A percentile compares a stretch with the other conserved stretches of the same genome.
These are phyloP conservation scores for Yamadazyma membranifaciens DNA, from an alignment of 1,139 yeast species.

Conservation along the genomic window DNA sequence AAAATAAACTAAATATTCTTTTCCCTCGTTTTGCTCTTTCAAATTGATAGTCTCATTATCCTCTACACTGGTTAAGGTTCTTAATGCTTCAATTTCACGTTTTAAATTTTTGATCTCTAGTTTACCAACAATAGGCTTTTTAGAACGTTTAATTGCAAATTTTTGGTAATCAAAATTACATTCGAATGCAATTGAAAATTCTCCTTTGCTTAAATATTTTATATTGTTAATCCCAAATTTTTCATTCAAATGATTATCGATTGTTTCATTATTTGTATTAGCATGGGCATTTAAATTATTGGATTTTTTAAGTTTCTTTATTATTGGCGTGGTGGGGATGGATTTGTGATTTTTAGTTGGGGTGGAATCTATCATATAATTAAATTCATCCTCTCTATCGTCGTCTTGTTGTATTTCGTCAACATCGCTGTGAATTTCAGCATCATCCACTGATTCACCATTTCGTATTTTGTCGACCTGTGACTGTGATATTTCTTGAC, in stretches of 20 bases:
- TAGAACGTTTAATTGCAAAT: slow-evolving; percentile 86
- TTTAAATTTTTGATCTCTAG: slow-evolving; percentile 35
- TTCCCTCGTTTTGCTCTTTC: slow-evolving; percentile 68
- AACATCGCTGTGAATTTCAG: slow-evolving; percentile 1
- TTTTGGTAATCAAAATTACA: slow-evolving; percentile 62
- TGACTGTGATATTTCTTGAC: slow-evolving; percentile 1
- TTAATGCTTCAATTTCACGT: slow-evolving; percentile 45
- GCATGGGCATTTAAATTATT: not conserved
- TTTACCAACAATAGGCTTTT: slow-evolving; percentile 47
- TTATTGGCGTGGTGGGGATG: slow-evolving; percentile 14
- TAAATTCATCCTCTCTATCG: slow-evolving; percentile 9
- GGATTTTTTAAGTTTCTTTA: slow-evolving; percentile 3
- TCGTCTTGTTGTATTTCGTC: not conserved
- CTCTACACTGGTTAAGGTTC: slow-evolving; percentile 41
- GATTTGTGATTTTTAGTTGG: slow-evolving; percentile 39
- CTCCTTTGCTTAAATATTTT: slow-evolving; percentile 75
- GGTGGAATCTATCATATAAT: slow-evolving; percentile 20
- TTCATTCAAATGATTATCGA: slow-evolving; percentile 60
- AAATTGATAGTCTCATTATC: slow-evolving; percentile 34
- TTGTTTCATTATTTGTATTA: slow-evolving; percentile 15
- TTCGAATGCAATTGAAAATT: slow-evolving; percentile 84
- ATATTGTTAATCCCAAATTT: slow-evolving; percentile 69
- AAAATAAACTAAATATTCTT: slow-evolving; percentile 75
- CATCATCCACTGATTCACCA: not conserved
- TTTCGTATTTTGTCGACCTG: not conserved